Base-by-base conservation (phyloP, 306 rosid genomes). In the Senna siamea region DNA sequence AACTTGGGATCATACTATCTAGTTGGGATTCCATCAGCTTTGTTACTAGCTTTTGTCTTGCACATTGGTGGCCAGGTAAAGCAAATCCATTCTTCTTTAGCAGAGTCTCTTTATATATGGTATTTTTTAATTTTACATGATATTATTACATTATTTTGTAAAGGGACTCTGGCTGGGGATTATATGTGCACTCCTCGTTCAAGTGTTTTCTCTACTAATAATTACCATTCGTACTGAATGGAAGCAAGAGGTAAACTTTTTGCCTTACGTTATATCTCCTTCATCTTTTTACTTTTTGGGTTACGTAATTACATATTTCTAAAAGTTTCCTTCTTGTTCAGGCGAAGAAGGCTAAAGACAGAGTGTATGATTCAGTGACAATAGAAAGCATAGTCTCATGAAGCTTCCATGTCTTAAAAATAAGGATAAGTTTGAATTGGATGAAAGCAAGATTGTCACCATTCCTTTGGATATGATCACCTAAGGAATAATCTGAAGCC, bases 81-180 rank as follows among this genome's bases (percentile, higher is more conserved):
- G 9, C 2, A 7, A 68, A 32, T 41, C 41, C 26, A 19, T 17
- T 50, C 15, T 70, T 54, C 54, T 43, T 18, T 23, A 40, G 58
- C 5, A 8, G 4, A 44, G n/a, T n/a, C n/a, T n/a, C 50, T 34
- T 65, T 26, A 67, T 66, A 28, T 2, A 7, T 32, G 4, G 14
- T 34, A 56, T 19, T 47, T 60, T 35, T 64, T n/a, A n/a, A n/a
- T 54, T 1, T 22, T 57, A 47, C 1, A 3, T 10, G 17, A 26
- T 55, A 56, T 48, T 14, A 69, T 26, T 65, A 55, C 51, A 9
- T 50, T 15, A 18, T 74, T 11, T 44, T 59, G 59, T 51, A 7
- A 12, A 89, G 93, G 96, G 97, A 63, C 92, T 89, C 35, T 89
- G 97, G 97, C 61, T 83, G 54, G 97, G 97, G 19, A 83, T 89